Evolutionary conservation across 306 rosid genomes (phyloP).

Genomic region (Vigna nakashimae): DNA sequence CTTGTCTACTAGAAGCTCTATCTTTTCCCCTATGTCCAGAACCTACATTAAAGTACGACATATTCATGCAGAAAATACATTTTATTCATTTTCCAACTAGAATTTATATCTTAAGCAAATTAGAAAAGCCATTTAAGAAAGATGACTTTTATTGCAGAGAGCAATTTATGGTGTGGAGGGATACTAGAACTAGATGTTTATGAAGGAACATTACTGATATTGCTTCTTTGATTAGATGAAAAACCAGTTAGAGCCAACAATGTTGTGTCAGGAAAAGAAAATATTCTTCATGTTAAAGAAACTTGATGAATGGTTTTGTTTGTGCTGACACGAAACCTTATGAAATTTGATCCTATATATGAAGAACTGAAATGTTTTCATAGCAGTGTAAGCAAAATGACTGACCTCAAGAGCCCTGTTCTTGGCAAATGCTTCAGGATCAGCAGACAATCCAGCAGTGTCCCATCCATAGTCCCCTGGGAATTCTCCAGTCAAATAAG

Average conservation of each 20-base stretch:
- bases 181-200: neutral
- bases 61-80: too few species aligned
- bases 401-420: constrained; percentile 93
- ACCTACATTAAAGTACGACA: too few species aligned
- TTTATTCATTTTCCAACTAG: fast-evolving
- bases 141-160: too few species aligned
- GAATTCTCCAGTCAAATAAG: constrained; percentile 85
- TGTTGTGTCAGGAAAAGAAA: neutral
- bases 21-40: too few species aligned
- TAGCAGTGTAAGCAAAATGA: neutral
- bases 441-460: constrained; percentile 88
- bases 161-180: neutral
- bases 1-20: too few species aligned
- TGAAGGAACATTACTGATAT: too few species aligned
- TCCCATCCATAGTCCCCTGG: constrained; percentile 95
- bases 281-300: neutral
- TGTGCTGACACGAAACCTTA: neutral
- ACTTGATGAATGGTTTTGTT: neutral
- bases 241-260: too few species aligned
- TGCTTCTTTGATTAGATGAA: too few species aligned
- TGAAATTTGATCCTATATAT: neutral
- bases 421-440: constrained; percentile 89
- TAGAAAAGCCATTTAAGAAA: too few species aligned
- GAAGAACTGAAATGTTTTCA: neutral
- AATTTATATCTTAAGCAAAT: too few species aligned